Evolutionary conservation across 1,139 yeast genomes (phyloP), one percentile per base, ranked within the genome.

Genomic region (Geotrichum candidum): DNA sequence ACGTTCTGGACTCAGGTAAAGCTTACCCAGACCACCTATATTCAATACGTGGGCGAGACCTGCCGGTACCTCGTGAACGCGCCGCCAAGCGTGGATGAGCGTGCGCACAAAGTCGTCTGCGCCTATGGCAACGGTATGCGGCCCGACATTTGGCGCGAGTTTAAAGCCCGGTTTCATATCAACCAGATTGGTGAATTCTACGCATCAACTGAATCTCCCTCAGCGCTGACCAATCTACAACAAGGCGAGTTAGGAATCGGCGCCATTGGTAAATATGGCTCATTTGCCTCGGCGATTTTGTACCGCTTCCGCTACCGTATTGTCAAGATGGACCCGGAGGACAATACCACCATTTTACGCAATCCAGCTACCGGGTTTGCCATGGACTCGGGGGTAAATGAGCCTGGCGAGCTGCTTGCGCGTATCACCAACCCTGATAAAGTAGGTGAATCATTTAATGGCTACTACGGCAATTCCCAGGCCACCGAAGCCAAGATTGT

Each of bases 111-210:
- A 23, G 87, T 90, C 9, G 77, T 77, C 56, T 83, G 86, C 54
- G 98, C 97, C 0, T 86, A 86, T 72, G 99, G 99, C 60, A 94
- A 94, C 73, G 99, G 99, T 0, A 79, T 94, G 70, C 83, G 98
- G 68, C 85, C 86, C n/a, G 98, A 92, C 73, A 87, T 94, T 62
- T 94, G 99, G 99, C 75, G 73, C 63, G 84, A 84, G 59, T 89
- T 94, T 75, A 90, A 90, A 73, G 75, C 80, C 31, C 79, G 96
- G 65, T 94, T 92, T 78, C 81, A 84, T 64, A 87, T 94, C 65
- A 78, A 81, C 23, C 87, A 83, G 9, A 81, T 94, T 67, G 96
- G 96, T 25, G 99, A 94, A 73, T 92, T 92, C 72, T 94, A 92
- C 74, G 96, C 96, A 0, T 88, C 97, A 1, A 90, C 97, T 0